Evolutionary conservation across 768 basidiomycete genomes (phyloP).

Genomic region (Amanita thiersii): DNA sequence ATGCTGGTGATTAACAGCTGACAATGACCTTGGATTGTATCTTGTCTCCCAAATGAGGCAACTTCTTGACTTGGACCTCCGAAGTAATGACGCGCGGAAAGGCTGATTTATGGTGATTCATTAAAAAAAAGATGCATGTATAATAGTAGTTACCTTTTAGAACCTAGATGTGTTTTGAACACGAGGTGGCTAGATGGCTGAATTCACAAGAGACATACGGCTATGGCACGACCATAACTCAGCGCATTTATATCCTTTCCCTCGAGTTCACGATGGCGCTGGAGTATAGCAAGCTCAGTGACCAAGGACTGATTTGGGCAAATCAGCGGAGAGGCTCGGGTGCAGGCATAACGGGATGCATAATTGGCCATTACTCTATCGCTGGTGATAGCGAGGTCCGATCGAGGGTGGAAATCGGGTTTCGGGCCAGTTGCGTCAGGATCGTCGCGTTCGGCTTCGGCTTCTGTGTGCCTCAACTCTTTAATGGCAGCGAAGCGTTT

Average conservation of each 20-base stretch:
- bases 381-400: constrained; percentile 9
- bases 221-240: constrained; percentile 65
- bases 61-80: constrained; percentile 29
- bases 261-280: constrained; percentile 53
- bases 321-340: constrained; percentile 54
- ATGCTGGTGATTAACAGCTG: not conserved
- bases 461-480: constrained; percentile 39
- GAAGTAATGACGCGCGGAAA: constrained; percentile 36
- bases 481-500: constrained; percentile 48
- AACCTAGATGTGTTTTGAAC: constrained; percentile 11
- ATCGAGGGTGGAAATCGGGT: too few relatives aligned
- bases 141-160: constrained; percentile 21
- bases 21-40: constrained; percentile 36
- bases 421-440: too few relatives aligned
- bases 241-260: constrained; percentile 60
- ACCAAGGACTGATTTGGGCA: constrained; percentile 64
- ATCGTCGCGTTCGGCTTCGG: constrained; percentile 35
- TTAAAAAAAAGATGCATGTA: not conserved
- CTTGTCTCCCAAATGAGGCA: constrained; percentile 46
- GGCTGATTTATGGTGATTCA: constrained; percentile 23
- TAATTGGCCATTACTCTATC: constrained; percentile 21
- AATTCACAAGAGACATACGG: constrained; percentile 31
- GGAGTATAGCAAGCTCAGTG: constrained; percentile 50
- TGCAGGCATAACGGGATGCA: constrained; percentile 44
- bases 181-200: not conserved